phyloP scores from a whole-genome alignment of 108 stramenopile genomes.

The Nitzschia sp. region DNA sequence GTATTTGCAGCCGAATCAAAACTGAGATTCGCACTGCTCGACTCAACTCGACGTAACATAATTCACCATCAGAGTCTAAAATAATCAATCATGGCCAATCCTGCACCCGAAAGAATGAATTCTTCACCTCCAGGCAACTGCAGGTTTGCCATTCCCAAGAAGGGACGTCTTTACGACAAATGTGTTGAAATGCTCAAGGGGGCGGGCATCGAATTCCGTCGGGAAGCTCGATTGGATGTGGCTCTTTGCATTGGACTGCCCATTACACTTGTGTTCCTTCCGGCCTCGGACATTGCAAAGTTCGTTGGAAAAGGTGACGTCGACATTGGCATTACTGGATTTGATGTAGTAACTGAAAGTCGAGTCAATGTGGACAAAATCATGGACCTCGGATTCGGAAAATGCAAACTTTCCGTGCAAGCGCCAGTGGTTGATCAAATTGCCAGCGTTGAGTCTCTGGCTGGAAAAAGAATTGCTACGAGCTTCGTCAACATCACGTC shows the following conservation, averaged over 20 bases:
- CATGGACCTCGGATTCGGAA: constrained; percentile 94
- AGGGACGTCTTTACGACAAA: constrained; percentile 93
- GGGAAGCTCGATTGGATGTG: constrained; percentile 86
- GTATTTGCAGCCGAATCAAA: too few species aligned
- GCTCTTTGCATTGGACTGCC: constrained; percentile 84
- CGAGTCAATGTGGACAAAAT: constrained; percentile 76
- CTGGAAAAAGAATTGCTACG: constrained; percentile 95
- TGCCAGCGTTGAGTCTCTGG: constrained; percentile 66
- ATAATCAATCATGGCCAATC: constrained; percentile 19
- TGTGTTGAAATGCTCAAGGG: constrained; percentile 90
- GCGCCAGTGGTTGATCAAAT: constrained; percentile 81
- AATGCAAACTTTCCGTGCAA: constrained; percentile 93
- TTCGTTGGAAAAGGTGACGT: constrained; percentile 96
- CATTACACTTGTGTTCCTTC: constrained; percentile 93
- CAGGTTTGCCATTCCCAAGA: constrained; percentile 95
- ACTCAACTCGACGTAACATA: too few species aligned
- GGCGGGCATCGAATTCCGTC: constrained; percentile 90
- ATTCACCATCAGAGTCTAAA: too few species aligned
- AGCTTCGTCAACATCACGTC: constrained; percentile 89
- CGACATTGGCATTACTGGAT: constrained; percentile 95
- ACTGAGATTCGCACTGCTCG: too few species aligned
- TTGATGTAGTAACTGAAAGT: constrained; percentile 85
- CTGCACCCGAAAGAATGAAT: constrained; percentile 19
- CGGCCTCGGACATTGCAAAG: constrained; percentile 94
- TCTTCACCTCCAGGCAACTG: constrained; percentile 64